Conservation (phyloP, 1,139 yeast species). For the Wickerhamiella pararugosa region DNA sequence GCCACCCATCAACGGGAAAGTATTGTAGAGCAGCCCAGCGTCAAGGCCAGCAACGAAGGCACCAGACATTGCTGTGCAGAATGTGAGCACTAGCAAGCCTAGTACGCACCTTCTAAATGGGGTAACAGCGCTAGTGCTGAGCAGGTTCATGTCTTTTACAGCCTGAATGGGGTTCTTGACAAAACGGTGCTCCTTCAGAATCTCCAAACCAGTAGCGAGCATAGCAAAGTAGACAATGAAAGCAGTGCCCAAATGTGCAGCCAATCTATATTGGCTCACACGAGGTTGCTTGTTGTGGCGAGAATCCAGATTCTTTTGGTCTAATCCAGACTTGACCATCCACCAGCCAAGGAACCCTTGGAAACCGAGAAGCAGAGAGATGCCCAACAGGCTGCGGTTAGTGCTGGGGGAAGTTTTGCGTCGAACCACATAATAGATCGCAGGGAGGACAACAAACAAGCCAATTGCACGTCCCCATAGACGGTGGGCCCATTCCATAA, state of each 20-base stretch:
- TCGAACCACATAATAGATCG: slow-evolving; percentile 58
- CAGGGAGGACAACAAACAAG: slow-evolving; percentile 66
- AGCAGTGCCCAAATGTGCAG: slow-evolving; percentile 92
- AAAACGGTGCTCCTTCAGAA: slow-evolving; percentile 63
- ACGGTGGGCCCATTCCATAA: slow-evolving; percentile 97
- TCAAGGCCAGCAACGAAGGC: slow-evolving; percentile 97
- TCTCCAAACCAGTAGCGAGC: slow-evolving; percentile 77
- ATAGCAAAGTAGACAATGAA: slow-evolving; percentile 77
- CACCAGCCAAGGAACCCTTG: slow-evolving; percentile 99
- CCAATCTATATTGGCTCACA: slow-evolving; percentile 86
- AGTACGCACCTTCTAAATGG: slow-evolving; percentile 40
- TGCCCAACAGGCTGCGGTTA: slow-evolving; percentile 50
- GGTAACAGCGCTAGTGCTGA: slow-evolving; percentile 44
- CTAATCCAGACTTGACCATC: slow-evolving; percentile 97
- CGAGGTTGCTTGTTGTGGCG: slow-evolving; percentile 80
- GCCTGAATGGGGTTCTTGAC: slow-evolving; percentile 42
- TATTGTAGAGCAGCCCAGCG: slow-evolving; percentile 91
- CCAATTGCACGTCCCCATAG: slow-evolving; percentile 88
- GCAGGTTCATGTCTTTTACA: slow-evolving; percentile 34
- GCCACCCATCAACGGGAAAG: slow-evolving; percentile 93
- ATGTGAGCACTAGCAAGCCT: slow-evolving; percentile 52
- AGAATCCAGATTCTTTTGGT: slow-evolving; percentile 50
- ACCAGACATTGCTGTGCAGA: slow-evolving; percentile 87
- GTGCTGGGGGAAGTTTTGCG: slow-evolving; percentile 56
- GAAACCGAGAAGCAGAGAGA: slow-evolving; percentile 66